These are phyloP conservation scores for Lagenidium sp. DNA, from an alignment of 352 stramenopile species.

Conservation along the genomic window DNA sequence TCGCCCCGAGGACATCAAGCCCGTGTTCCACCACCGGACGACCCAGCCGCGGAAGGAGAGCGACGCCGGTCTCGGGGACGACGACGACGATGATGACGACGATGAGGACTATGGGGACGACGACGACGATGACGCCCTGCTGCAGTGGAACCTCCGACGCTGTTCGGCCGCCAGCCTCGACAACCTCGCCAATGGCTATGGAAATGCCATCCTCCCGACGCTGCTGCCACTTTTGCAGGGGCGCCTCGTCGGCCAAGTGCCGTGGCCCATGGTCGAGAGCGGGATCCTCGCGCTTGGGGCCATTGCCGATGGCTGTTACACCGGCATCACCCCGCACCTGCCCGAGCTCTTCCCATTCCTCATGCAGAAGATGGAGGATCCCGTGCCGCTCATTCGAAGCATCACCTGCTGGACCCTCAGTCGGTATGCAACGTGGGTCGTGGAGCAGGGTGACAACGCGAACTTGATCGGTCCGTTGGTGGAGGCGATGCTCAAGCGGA, in stretches of 20 bases:
- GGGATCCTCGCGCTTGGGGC: constrained; percentile 94
- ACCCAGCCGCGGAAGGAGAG: constrained; percentile 23
- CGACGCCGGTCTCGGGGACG: constrained; percentile 6
- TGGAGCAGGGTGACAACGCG: constrained; percentile 87
- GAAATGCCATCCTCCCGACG: constrained; percentile 89
- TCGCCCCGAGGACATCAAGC: constrained; percentile 87
- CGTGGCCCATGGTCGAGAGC: constrained; percentile 93
- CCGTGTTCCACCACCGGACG: constrained; percentile 68
- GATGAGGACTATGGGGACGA: constrained; percentile 88
- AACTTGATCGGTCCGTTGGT: constrained; percentile 60
- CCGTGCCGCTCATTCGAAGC: constrained; percentile 85
- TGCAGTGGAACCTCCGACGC: constrained; percentile 95
- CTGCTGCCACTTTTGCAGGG: constrained; percentile 90
- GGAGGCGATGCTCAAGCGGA: constrained; percentile 82
- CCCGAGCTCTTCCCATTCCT: constrained; percentile 92
- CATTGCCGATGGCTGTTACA: constrained; percentile 91
- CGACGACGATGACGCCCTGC: constrained; percentile 87
- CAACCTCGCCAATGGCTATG: constrained; percentile 89
- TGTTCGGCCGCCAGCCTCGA: constrained; percentile 94
- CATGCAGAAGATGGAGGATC: constrained; percentile 87
- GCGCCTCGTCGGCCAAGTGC: constrained; percentile 83
- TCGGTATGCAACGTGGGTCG: constrained; percentile 88
- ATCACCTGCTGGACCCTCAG: constrained; percentile 95
- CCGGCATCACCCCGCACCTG: constrained; percentile 89
- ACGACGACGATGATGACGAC: constrained; percentile 73